Evolutionary conservation across 345 rosid genomes (phyloP).

Genomic region (Eucalyptus regnans): DNA sequence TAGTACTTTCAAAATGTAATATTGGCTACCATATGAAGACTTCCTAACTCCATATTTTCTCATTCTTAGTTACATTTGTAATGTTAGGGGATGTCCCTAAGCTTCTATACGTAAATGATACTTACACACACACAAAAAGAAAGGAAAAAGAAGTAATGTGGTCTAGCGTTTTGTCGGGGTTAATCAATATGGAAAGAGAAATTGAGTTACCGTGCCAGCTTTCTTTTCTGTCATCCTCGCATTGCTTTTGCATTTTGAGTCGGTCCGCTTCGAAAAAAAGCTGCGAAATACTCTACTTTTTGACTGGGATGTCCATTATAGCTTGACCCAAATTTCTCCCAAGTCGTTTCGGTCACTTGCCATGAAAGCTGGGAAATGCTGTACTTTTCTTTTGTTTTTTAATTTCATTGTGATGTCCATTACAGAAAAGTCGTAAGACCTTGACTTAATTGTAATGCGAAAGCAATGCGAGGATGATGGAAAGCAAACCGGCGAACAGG

Average conservation of each 20-base stretch:
- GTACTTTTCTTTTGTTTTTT: no score
- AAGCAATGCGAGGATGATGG: no score
- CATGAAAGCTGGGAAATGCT: neutral
- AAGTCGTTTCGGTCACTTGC: neutral
- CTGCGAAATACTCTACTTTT: no score
- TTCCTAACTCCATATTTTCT: neutral
- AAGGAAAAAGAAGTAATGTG: neutral
- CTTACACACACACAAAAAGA: accelerated
- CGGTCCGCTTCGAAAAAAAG: no score
- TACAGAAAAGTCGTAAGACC: no score
- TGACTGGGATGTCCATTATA: neutral
- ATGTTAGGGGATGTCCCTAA: no score
- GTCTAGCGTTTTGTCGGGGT: neutral
- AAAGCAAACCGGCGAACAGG: no score
- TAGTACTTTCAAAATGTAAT: no score
- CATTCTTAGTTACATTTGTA: no score
- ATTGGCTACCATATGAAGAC: neutral
- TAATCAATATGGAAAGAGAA: neutral
- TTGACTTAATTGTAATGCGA: no score
- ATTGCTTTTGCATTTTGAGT: neutral
- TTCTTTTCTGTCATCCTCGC: neutral
- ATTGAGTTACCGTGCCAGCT: neutral
- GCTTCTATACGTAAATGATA: no score
- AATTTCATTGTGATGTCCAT: no score
- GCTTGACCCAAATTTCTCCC: neutral